phyloP scores from a whole-genome alignment of 2,329 filamentous ascomycete species.

The Lomentospora prolificans region DNA sequence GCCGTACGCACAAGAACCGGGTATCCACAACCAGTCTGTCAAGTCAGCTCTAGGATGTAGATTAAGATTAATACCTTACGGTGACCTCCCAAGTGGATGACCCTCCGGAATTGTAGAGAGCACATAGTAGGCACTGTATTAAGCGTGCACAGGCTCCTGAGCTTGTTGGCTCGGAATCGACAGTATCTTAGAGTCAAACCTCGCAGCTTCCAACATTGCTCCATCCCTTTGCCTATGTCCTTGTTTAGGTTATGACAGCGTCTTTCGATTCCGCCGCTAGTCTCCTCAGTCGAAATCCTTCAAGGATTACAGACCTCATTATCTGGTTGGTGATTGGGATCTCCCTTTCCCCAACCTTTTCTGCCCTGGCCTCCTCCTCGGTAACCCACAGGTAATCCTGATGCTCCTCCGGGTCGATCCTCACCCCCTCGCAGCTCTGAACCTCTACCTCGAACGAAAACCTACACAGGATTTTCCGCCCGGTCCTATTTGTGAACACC shows the following conservation, averaged over 20 bases:
- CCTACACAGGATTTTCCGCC: slow-evolving; percentile 19
- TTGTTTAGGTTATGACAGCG: no score
- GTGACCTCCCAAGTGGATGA: no score
- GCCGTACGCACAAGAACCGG: no score
- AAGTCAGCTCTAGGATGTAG: no score
- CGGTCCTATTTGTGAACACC: slow-evolving; percentile 24
- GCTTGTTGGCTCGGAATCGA: no score
- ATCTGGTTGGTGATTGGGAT: slow-evolving; percentile 22
- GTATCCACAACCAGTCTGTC: no score
- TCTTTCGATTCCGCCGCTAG: not conserved
- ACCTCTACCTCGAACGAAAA: slow-evolving; percentile 26
- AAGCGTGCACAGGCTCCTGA: no score
- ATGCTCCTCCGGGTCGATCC: slow-evolving; percentile 30
- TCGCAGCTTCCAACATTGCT: no score
- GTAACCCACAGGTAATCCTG: slow-evolving; percentile 28
- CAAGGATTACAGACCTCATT: slow-evolving; percentile 18
- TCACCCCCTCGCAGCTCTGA: slow-evolving; percentile 16
- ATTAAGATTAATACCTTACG: no score
- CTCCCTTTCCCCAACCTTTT: slow-evolving; percentile 18
- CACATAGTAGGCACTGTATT: no score
- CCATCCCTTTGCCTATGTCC: not conserved
- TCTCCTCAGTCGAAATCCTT: slow-evolving; percentile 18
- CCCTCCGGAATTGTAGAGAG: no score
- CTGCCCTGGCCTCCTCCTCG: slow-evolving; percentile 24
- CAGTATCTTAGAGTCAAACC: no score